Conservation (phyloP, 2,329 filamentous ascomycete genomes). For the Sporothrix euskadiensis region DNA sequence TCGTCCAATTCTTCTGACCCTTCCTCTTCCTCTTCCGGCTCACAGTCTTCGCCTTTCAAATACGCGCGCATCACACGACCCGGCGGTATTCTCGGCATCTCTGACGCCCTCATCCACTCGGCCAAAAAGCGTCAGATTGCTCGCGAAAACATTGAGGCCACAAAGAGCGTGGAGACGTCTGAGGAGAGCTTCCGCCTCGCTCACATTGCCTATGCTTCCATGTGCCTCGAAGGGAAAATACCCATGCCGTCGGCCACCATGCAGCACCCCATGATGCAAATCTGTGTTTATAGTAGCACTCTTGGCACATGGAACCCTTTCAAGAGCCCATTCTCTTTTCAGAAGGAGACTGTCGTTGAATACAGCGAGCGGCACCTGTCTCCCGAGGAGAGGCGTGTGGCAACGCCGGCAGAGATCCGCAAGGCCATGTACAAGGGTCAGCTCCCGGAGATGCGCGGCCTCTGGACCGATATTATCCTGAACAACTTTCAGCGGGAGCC, state of each 20-base stretch:
- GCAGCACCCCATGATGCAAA: not conserved
- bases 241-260: not conserved
- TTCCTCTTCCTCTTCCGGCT: not conserved
- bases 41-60: not conserved
- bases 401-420: slow-evolving; percentile 23
- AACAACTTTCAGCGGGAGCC: not conserved
- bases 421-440: not conserved
- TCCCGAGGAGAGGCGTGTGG: slow-evolving; percentile 17
- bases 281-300: not conserved
- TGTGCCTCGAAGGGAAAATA: not conserved
- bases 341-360: not conserved
- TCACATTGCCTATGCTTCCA: not conserved
- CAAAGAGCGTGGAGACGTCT: not conserved
- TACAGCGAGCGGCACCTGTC: slow-evolving; percentile 25
- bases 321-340: not conserved
- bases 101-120: not conserved
- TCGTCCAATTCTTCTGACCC: not conserved
- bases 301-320: not conserved
- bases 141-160: not conserved
- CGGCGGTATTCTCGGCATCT: not conserved
- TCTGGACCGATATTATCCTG: slow-evolving; percentile 15
- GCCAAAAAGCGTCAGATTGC: not conserved
- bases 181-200: not conserved
- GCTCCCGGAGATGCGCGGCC: not conserved
- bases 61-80: not conserved